phyloP scores from a whole-genome alignment of 2,329 filamentous ascomycete genomes.

The Aspergillus melleus region DNA sequence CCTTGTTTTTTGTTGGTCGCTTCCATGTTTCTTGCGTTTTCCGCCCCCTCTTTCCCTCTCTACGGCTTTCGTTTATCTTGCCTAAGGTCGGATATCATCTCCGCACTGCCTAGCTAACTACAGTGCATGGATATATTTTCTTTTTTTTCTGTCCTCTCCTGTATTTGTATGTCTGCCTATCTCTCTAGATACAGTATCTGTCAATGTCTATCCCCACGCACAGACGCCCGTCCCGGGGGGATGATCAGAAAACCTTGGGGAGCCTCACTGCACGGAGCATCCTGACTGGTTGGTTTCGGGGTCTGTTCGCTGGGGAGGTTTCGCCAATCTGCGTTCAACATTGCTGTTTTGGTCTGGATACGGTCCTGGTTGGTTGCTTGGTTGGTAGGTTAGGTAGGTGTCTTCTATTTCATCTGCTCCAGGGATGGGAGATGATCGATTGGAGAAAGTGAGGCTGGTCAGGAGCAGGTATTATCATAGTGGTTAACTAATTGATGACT shows the following conservation, averaged over 20 bases:
- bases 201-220: background rate
- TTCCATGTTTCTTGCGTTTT: background rate
- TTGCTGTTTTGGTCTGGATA: background rate
- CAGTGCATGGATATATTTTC: too few species aligned
- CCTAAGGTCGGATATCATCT: background rate
- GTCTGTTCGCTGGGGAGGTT: background rate
- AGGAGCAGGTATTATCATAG: too few species aligned
- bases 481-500: too few species aligned
- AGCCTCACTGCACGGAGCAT: background rate
- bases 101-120: too few species aligned
- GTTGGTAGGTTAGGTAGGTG: background rate
- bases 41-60: background rate
- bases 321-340: background rate
- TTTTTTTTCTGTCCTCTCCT: too few species aligned
- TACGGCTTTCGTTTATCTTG: background rate
- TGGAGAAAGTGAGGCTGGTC: background rate
- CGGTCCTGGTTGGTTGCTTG: too few species aligned
- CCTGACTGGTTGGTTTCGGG: background rate
- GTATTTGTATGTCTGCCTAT: too few species aligned
- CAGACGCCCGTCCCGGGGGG: background rate
- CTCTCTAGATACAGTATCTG: background rate
- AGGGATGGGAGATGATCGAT: background rate
- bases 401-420: background rate
- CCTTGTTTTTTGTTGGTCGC: background rate
- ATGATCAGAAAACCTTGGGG: background rate